A percentile compares a stretch with the other conserved stretches of the same genome.
These are phyloP conservation scores for Aspergillus cejpii DNA, from an alignment of 2,329 filamentous ascomycete species.

Conservation along the genomic window DNA sequence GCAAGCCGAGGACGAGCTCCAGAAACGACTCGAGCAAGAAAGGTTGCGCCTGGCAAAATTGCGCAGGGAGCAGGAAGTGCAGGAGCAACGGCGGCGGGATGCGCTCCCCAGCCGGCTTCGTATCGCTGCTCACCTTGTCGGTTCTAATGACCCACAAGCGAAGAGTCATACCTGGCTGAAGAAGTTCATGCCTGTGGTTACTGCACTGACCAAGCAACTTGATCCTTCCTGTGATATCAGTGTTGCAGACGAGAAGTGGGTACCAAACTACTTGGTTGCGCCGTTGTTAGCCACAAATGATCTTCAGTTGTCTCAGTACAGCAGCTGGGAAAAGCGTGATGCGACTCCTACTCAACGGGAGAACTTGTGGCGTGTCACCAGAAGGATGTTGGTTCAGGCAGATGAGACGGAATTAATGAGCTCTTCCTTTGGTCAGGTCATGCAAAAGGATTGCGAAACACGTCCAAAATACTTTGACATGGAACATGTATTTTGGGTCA, in stretches of 20 bases:
- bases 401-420: constrained; percentile 34
- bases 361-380: constrained; percentile 45
- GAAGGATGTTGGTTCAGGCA: constrained; percentile 41
- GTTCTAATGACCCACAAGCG: constrained; percentile 39
- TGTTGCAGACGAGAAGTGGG: constrained; percentile 42
- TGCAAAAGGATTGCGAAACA: constrained; percentile 39
- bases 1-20: constrained; percentile 44
- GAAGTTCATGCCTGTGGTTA: constrained; percentile 44
- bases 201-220: constrained; percentile 40
- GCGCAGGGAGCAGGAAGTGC: constrained; percentile 41
- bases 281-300: constrained; percentile 46
- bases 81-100: constrained; percentile 42
- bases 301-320: constrained; percentile 44
- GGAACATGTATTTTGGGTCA: constrained; percentile 48
- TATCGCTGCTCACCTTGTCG: constrained; percentile 41
- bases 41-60: constrained; percentile 39
- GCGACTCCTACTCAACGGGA: constrained; percentile 40
- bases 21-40: constrained; percentile 40
- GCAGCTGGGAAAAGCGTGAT: constrained; percentile 42
- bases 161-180: constrained; percentile 40
- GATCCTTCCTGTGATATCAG: constrained; percentile 34
- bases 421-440: constrained; percentile 36
- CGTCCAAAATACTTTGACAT: constrained; percentile 45
- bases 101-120: constrained; percentile 43
- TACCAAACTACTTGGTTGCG: constrained; percentile 46